Percentiles rank a stretch among this genome's conserved stretches.
These are phyloP conservation scores for Xylaria arbuscula DNA, from an alignment of 2,329 filamentous ascomycete genomes.

Conservation along the genomic window DNA sequence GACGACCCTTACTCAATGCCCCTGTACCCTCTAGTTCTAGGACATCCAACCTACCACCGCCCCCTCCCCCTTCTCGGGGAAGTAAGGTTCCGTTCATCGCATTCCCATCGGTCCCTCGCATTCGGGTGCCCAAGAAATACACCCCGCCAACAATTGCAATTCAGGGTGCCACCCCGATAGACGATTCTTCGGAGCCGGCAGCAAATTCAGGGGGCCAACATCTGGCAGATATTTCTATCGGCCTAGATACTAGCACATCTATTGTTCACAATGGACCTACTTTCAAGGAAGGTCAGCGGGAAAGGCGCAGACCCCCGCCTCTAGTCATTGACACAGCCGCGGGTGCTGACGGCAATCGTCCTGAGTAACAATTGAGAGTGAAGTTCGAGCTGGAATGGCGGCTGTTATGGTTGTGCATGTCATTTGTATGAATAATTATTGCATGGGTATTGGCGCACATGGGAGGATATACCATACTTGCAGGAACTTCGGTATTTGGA, in stretches of 20 bases:
- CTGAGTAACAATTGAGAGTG: slow-evolving; percentile 44
- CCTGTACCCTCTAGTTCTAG: slow-evolving; percentile 2
- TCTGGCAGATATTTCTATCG: slow-evolving; percentile 37
- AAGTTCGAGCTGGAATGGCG: slow-evolving; percentile 52
- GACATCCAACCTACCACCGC: slow-evolving; percentile 18
- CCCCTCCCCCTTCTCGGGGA: slow-evolving; percentile 32
- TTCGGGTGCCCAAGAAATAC: slow-evolving; percentile 57
- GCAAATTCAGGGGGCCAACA: slow-evolving; percentile 16
- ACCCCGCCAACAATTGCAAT: slow-evolving; percentile 53
- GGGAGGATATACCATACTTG: slow-evolving; percentile 36
- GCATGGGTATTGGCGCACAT: slow-evolving; percentile 36
- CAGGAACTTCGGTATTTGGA: slow-evolving; percentile 3
- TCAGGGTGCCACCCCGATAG: slow-evolving; percentile 47
- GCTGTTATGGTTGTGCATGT: slow-evolving; percentile 49
- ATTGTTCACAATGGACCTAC: slow-evolving; percentile 42
- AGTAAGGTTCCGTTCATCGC: slow-evolving; percentile 51
- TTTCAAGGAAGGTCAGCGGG: slow-evolving; percentile 44
- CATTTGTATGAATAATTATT: slow-evolving; percentile 36
- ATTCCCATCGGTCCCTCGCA: slow-evolving; percentile 54
- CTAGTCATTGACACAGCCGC: slow-evolving; percentile 35
- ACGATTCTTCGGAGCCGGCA: slow-evolving; percentile 15
- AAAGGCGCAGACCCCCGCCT: slow-evolving; percentile 30
- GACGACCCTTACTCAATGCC: slow-evolving; percentile 30
- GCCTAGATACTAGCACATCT: slow-evolving; percentile 50
- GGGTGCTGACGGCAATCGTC: slow-evolving; percentile 22